Evolutionary conservation across 805 yeast genomes (phyloP), one percentile per base, ranked within the genome.

Genomic region (Nakazawaea wyomingensis): DNA sequence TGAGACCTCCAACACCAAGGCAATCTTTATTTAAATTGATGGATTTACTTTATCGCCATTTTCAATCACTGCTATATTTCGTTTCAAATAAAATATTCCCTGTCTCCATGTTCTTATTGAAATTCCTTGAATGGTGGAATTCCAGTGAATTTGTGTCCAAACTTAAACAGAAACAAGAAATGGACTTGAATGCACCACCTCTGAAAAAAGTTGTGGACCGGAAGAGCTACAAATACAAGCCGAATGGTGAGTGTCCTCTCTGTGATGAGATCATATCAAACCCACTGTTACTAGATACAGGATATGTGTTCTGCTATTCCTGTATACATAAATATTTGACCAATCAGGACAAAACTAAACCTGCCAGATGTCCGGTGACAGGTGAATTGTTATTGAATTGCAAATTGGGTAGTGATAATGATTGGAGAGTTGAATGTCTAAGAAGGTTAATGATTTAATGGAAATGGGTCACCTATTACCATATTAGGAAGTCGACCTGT

Each of bases 121-220:
- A 88, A 62, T 86, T 90, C 52, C 68, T 88, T 28, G 97, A 90
- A 60, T 90, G 97, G 96, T 90, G 96, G 95, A 78, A 80, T 48
- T 75, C 85, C 20, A 79, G 89, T 13, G 87, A 84, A 47, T 75
- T 87, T 55, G 78, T 86, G 3, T 61, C 74, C 4, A 75, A 76
- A 54, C 54, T 83, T 46, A 70, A 76, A 19, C 74, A 73, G 44
- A 71, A 69, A 37, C 66, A 66, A 39, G 66, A 71, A 9, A 56
- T 76, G 21, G 80, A 78, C 37, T 63, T 62, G 39, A 66, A 68
- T 2, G 61, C 79, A 13, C 81, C 82, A 2, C 68, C 75, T 3
- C 79, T 71, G 7, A 49, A 24, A 47, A 48, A 43, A 9, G 31
- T 46, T 22, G 48, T 40, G 20, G 28, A 46, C 36, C 41, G 34